Evolutionary conservation across 331 rosid species (phyloP), one percentile per base, ranked within the genome.

Genomic region (Quercus lobata): DNA sequence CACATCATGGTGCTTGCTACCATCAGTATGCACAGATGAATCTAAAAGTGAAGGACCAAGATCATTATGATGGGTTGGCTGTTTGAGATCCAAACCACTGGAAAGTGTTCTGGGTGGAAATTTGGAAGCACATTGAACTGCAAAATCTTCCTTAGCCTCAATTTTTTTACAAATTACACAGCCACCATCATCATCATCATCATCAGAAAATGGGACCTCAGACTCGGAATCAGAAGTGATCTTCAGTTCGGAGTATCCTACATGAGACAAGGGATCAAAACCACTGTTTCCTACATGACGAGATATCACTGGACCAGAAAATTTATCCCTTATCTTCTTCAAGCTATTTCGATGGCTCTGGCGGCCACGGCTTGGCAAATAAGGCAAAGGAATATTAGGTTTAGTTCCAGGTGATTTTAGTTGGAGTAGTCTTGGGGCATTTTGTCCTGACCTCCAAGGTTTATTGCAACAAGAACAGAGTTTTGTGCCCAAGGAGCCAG

Each of bases 181-280:
- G 58, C 72, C 57, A 61, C 24, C 83, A 72, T 82, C 80, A 41
- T 86, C 91, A 41, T 86, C 91, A 41, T 86, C 91, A 5, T 92
- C 90, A 70, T 89, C 92, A 62, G 91, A 89, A 83, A 83, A 82
- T 46, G 80, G 83, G 62, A 85, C 58, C 71, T 94, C 97, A 7
- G 91, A 86, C 65, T 94, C 97, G 55, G 91, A 87, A 78, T 94
- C 97, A 75, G 97, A 91, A 75, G 22, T 60, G 60, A 86, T 81
- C 70, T 87, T 91, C 84, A 89, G 79, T 81, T 87, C 89, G 11
- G 69, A 81, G 85, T 89, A 88, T 30, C 89, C 92, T 34, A 84
- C 88, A 74, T 82, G 77, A 75, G 90, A 75, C 65, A 87, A 74
- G 29, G 83, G 81, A 76, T 75, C 83, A 54, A 69, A 74, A 56